Base-by-base conservation (phyloP, 2,329 filamentous ascomycete genomes). In the Aureobasidium uvarum region DNA sequence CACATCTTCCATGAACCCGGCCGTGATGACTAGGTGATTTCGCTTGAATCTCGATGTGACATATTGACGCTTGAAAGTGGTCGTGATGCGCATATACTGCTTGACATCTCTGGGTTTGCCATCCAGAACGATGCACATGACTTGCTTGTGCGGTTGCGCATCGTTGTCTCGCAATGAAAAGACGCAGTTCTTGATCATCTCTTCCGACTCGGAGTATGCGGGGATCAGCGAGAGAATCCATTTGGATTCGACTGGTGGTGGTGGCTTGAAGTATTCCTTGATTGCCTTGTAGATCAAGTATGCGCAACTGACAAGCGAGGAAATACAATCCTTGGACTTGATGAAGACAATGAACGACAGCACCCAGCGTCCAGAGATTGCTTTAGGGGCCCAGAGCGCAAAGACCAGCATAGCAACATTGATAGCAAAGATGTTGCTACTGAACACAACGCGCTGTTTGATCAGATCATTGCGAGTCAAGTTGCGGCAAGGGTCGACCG, bases 181-280 rank as follows among this genome's bases (percentile, higher is more conserved):
- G 6, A 71, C 66, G 10, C 69, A 69, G 31, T 71, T 71, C 38
- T 68, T 68, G 46, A 71, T 71, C 50, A 70, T 69, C 23, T 71
- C 70, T 50, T 70, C 69, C 2, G 64, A 68, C 52, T 71, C 70
- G 3, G 69, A 70, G 20, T 68, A 71, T 11, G 70, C 69, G 11
- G 70, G 70, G 13, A 71, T 71, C 13, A 71, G 52, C 6, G 68
- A 70, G 8, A 71, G 62, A n/a, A 71, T 71, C 69, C 69, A 71
- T 28, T 69, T 67, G 10, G 36, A 56, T 11, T 66, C 62, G 10
- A 70, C 67, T 16, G 66, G 65, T 13, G 64, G 52, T 11, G 62
- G 62, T 10, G 68, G 68, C 18, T n/a, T 20, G 52, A 69, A 60
- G 10, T 31, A 43, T 5, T 60, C 39, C 23, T 67, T 67, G 28